Evolutionary conservation across 148 eudicot species (phyloP).

Genomic region (Fallopia convolvulus): DNA sequence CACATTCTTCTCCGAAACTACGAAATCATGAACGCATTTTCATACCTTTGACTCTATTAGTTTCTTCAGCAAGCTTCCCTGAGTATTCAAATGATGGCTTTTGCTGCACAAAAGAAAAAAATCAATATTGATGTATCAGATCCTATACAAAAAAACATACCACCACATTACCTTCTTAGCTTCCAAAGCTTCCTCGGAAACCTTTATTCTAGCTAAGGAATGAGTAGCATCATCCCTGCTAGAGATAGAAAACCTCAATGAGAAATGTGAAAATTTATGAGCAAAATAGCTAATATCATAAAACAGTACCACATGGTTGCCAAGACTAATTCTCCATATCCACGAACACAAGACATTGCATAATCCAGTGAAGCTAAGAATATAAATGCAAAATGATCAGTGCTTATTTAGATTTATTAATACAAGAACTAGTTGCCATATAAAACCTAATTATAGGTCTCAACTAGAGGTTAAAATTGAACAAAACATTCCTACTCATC

Average conservation of each 20-base stretch:
- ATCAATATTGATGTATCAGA: background rate
- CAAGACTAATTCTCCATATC: background rate
- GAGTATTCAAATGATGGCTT: slow-evolving; percentile 96
- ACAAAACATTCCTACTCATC: background rate
- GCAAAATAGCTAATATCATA: background rate
- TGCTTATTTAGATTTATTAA: background rate
- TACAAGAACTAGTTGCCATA: background rate
- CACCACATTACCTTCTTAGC: slow-evolving; percentile 46
- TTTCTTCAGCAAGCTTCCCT: slow-evolving; percentile 98
- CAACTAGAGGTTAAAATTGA: background rate
- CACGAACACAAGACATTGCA: background rate
- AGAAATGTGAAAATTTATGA: slow-evolving; percentile 1
- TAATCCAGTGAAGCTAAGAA: background rate
- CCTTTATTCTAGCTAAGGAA: slow-evolving; percentile 78
- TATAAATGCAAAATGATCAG: background rate
- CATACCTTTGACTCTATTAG: slow-evolving; percentile 86
- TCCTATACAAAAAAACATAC: background rate
- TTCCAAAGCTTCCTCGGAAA: slow-evolving; percentile 64
- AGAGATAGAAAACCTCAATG: slow-evolving; percentile 14
- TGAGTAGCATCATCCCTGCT: slow-evolving; percentile 63
- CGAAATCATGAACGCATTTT: background rate
- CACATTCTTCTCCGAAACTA: slow-evolving; percentile 1
- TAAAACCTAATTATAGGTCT: background rate
- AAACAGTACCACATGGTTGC: background rate
- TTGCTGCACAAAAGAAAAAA: slow-evolving; percentile 37